Evolutionary conservation across 192 early-diverging fungal genomes (phyloP).

Genomic region (Mortierella antarctica): DNA sequence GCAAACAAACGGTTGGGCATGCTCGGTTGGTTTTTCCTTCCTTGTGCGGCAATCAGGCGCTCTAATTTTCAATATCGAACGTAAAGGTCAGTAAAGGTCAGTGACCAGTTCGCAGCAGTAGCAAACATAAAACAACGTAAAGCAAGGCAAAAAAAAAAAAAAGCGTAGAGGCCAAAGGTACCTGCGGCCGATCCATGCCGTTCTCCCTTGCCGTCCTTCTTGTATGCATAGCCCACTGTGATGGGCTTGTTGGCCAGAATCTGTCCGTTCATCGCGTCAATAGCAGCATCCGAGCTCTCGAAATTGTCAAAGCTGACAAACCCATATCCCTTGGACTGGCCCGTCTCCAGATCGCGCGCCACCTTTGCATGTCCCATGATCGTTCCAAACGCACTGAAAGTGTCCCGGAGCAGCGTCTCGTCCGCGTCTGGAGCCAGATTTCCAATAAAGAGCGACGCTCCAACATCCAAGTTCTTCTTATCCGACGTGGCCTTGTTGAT

Average conservation of each 20-base stretch:
- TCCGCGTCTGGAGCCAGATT: constrained; percentile 94
- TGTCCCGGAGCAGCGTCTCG: constrained; percentile 92
- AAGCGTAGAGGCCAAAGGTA: constrained; percentile 33
- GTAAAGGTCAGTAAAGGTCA: neutral
- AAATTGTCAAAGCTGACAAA: constrained; percentile 95
- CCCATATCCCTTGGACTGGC: constrained; percentile 92
- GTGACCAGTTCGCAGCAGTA: neutral
- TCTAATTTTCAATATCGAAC: constrained; percentile 61
- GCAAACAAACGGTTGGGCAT: constrained; percentile 81
- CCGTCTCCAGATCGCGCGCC: constrained; percentile 85
- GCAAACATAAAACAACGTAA: neutral
- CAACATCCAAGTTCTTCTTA: constrained; percentile 88
- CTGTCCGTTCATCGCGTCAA: constrained; percentile 98
- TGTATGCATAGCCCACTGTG: constrained; percentile 92
- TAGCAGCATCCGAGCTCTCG: constrained; percentile 95
- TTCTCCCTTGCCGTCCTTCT: constrained; percentile 99
- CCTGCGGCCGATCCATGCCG: constrained; percentile 94
- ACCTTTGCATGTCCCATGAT: constrained; percentile 76
- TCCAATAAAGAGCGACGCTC: constrained; percentile 96
- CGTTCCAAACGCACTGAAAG: constrained; percentile 94
- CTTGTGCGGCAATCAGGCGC: constrained; percentile 91
- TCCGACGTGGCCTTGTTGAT: constrained; percentile 95
- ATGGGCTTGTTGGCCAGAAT: constrained; percentile 95
- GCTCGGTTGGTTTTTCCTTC: constrained; percentile 77
- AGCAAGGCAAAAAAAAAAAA: neutral